phyloP scores from a whole-genome alignment of 768 basidiomycete genomes.

The Tylopilus vinaceipallidus region DNA sequence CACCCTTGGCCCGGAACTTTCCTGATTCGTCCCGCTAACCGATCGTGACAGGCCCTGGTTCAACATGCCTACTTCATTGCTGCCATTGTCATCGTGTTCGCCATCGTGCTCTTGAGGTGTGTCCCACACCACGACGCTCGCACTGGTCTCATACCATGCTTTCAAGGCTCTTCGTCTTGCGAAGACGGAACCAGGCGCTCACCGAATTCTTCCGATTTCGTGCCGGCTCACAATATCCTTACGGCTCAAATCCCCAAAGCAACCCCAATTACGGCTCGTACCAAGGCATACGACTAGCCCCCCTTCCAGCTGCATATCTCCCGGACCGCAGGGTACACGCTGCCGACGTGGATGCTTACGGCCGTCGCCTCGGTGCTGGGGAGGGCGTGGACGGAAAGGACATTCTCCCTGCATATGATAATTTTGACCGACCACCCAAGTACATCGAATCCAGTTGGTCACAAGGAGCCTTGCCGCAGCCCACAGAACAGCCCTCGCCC shows the following conservation, averaged over 20 bases:
- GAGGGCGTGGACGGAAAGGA: conserved; percentile 43
- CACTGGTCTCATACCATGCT: conserved; percentile 2
- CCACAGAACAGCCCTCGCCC: background rate
- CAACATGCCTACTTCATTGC: conserved; percentile 27
- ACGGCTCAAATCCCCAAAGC: conserved; percentile 1
- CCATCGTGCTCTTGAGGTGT: conserved; percentile 23
- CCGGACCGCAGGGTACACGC: conserved; percentile 29
- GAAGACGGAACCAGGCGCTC: conserved; percentile 18
- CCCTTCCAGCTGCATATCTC: conserved; percentile 22
- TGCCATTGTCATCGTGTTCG: conserved; percentile 8
- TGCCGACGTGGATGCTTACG: conserved; percentile 38
- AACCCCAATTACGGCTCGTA: conserved; percentile 7
- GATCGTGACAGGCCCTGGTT: conserved; percentile 15
- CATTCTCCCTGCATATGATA: conserved; percentile 46
- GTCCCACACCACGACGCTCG: background rate
- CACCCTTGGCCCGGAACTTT: background rate
- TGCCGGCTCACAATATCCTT: background rate
- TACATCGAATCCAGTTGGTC: conserved; percentile 33
- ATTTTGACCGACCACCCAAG: conserved; percentile 44
- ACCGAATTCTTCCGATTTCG: conserved; percentile 23
- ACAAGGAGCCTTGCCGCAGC: background rate
- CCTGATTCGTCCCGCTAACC: background rate
- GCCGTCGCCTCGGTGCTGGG: conserved; percentile 38
- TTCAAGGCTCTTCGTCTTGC: conserved; percentile 22
- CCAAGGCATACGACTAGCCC: conserved; percentile 17